Percentiles rank a stretch among this genome's conserved stretches.
phyloP scores from a whole-genome alignment of 2,329 filamentous ascomycete species.

The Cadophora malorum region DNA sequence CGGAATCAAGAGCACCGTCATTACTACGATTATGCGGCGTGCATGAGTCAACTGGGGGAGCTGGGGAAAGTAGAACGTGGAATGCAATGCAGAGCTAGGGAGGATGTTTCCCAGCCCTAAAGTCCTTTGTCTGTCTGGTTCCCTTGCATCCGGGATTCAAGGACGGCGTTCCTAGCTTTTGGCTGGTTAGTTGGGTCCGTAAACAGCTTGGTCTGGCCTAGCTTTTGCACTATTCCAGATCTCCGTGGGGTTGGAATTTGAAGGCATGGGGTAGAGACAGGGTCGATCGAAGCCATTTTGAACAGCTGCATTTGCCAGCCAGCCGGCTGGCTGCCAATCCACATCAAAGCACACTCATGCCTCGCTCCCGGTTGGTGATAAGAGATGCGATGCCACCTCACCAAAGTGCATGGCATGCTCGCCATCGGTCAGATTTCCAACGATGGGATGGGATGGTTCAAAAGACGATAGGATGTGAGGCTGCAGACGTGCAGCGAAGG shows the following conservation, averaged over 20 bases:
- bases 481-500: constrained; percentile 4
- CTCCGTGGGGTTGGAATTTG: constrained; percentile 26
- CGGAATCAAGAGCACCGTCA: constrained; percentile 6
- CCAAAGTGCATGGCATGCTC: constrained; percentile 16
- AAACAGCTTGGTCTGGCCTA: constrained; percentile 7
- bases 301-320: constrained; percentile 3
- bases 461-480: constrained; percentile 12
- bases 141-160: constrained; percentile 6
- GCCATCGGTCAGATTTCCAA: constrained; percentile 6
- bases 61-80: constrained; percentile 12
- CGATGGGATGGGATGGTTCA: constrained; percentile 1
- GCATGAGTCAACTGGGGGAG: neutral
- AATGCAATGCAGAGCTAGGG: constrained; percentile 11
- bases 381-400: constrained; percentile 15
- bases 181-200: neutral
- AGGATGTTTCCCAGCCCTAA: constrained; percentile 9
- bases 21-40: constrained; percentile 9
- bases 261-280: constrained; percentile 10
- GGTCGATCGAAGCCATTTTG: neutral
- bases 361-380: constrained; percentile 3
- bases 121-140: constrained; percentile 9
- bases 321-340: constrained; percentile 6
- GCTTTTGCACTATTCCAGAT: neutral
- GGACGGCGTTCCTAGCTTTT: constrained; percentile 3
- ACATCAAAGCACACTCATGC: constrained; percentile 6